Conservation (phyloP, 2,329 filamentous ascomycete species). For the Tolypocladium pustulatum region DNA sequence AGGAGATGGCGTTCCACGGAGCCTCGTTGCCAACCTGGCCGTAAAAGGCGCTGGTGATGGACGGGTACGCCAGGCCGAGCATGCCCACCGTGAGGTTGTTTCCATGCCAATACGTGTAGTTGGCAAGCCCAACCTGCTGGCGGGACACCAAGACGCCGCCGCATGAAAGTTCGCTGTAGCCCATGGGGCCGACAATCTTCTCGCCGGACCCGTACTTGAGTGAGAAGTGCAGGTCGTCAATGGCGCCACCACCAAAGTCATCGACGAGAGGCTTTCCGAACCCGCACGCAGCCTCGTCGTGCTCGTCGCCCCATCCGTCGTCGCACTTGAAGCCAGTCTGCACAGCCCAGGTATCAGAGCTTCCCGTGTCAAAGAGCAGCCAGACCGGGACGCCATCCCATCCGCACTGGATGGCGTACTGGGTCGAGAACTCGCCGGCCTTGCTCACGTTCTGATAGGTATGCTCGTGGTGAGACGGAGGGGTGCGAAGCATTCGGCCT, state of each 20-base stretch:
- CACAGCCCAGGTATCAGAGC: conserved; percentile 40
- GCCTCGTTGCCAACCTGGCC: conserved; percentile 27
- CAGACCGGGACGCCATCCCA: conserved; percentile 28
- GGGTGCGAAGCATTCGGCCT: conserved; percentile 9
- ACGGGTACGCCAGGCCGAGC: conserved; percentile 39
- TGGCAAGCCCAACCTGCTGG: conserved; percentile 39
- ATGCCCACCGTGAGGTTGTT: conserved; percentile 42
- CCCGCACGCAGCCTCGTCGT: conserved; percentile 22
- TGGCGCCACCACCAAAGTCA: conserved; percentile 27
- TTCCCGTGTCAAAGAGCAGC: conserved; percentile 39
- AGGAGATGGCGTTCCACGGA: conserved; percentile 27
- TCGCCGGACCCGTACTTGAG: conserved; percentile 39
- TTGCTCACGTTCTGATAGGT: conserved; percentile 26
- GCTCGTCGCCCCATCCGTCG: conserved; percentile 19
- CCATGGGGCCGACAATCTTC: conserved; percentile 34
- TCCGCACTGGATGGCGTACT: conserved; percentile 28
- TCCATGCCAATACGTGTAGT: conserved; percentile 38
- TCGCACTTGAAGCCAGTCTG: conserved; percentile 30
- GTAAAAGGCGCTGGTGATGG: conserved; percentile 36
- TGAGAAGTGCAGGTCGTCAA: conserved; percentile 33
- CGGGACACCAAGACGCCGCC: conserved; percentile 31
- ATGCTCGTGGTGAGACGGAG: conserved; percentile 8
- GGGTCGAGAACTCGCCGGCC: conserved; percentile 27
- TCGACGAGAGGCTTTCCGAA: conserved; percentile 29
- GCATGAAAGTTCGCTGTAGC: conserved; percentile 32